Evolutionary conservation across 1,284 basidiomycete genomes (phyloP), one percentile per base, ranked within the genome.

Genomic region (Malassezia restricta): DNA sequence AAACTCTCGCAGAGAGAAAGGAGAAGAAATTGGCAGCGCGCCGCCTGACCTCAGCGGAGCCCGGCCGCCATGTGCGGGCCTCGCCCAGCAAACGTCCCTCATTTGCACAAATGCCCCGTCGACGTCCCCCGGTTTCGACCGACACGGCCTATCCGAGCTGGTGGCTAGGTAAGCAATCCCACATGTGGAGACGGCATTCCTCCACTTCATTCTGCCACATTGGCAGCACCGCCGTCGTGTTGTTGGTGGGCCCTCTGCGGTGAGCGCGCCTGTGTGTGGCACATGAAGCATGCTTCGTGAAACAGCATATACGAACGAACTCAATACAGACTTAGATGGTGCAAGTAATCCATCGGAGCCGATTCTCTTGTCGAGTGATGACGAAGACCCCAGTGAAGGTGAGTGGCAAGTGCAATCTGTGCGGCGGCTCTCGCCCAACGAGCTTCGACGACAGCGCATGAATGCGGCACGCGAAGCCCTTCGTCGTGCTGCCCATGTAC

Each of bases 41-140:
- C 17, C 20, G 31, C 15, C 33, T 35, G 11, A 3, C 2, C 33
- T 35, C 15, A 15, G 33, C 33, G 17, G 20, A 43, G 41, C 46
- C 46, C 43, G 40, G 51, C 41, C 40, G 31, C 27, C 29, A 17
- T 45, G 39, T 15, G 46, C 52, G 46, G 52, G 46, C 46, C 35
- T 46, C 39, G 33, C 43, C 37, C 30, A 15, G 17, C 43, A 11
- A 41, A 35, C 32, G 32, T 40, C 14, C 29, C 24, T 17, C 11
- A 43, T 20, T 49, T 54, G 8, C 44, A 40, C n/a, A 40, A 41
- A 6, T 46, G 28, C 44, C 47, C 47, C 40, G 6, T n/a, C 8
- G n/a, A 28, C 32, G 31, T 38, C 20, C 47, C 52, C 52, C 52
- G 52, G 52, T 54, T 54, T 46, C 47, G 38, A 49, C 52, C 52